phyloP scores from a whole-genome alignment of 805 yeast species.

The Priceomyces haplophilus region DNA sequence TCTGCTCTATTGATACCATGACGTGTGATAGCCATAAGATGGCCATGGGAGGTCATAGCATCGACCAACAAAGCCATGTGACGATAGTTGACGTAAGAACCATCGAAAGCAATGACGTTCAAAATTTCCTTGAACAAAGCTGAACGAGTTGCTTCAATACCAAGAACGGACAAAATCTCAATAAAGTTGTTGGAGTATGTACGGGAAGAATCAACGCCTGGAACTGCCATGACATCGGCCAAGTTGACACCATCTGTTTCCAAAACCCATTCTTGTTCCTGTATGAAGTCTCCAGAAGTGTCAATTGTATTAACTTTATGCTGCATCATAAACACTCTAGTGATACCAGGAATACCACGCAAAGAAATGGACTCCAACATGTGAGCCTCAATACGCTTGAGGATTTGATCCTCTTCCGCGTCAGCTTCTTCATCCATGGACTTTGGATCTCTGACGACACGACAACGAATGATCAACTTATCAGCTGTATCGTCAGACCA shows the following conservation, averaged over 20 bases:
- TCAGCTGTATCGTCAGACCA: constrained; percentile 99
- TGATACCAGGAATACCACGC: constrained; percentile 93
- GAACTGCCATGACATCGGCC: constrained; percentile 90
- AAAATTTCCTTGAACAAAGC: constrained; percentile 91
- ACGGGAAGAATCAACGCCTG: constrained; percentile 88
- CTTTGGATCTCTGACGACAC: constrained; percentile 96
- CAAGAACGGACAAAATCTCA: constrained; percentile 89
- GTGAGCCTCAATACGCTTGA: constrained; percentile 91
- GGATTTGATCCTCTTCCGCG: constrained; percentile 94
- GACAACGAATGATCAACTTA: constrained; percentile 93
- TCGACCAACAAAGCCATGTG: constrained; percentile 97
- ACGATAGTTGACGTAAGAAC: constrained; percentile 98
- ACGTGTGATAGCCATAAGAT: constrained; percentile 97
- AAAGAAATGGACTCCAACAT: constrained; percentile 93
- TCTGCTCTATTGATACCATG: constrained; percentile 99
- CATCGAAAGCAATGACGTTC: constrained; percentile 98
- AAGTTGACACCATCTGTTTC: constrained; percentile 98
- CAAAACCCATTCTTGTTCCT: constrained; percentile 94
- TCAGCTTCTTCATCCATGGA: constrained; percentile 89
- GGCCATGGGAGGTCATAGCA: constrained; percentile 98
- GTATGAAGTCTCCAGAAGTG: constrained; percentile 79
- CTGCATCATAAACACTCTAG: constrained; percentile 88
- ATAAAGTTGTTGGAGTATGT: constrained; percentile 96
- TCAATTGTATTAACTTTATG: constrained; percentile 71
- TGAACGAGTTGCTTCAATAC: constrained; percentile 97